These are phyloP conservation scores for Byssothecium circinans DNA, from an alignment of 2,329 filamentous ascomycete species.

Conservation along the genomic window DNA sequence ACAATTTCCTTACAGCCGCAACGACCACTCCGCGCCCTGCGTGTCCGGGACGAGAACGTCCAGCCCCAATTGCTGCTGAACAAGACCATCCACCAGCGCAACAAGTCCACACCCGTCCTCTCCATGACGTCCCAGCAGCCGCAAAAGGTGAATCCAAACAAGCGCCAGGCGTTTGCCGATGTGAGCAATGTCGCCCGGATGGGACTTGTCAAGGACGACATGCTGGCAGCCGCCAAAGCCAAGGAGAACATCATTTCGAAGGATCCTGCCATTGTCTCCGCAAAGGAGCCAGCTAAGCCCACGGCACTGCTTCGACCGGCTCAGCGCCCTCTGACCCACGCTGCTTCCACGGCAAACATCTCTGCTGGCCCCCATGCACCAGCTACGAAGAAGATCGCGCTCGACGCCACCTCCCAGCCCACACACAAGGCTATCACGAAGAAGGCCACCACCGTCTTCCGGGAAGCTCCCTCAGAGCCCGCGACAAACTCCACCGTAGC, in stretches of 20 bases:
- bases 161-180: constrained; percentile 80
- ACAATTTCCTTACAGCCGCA: constrained; percentile 61
- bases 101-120: constrained; percentile 73
- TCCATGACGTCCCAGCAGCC: constrained; percentile 58
- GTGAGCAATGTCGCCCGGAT: constrained; percentile 68
- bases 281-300: constrained; percentile 48
- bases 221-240: constrained; percentile 48
- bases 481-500: constrained; percentile 17
- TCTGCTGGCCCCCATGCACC: constrained; percentile 16
- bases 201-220: constrained; percentile 58
- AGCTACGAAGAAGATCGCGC: constrained; percentile 24
- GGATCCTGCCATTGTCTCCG: constrained; percentile 28
- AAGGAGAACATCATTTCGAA: constrained; percentile 42
- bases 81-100: constrained; percentile 69
- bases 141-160: constrained; percentile 66
- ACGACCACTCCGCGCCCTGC: constrained; percentile 62
- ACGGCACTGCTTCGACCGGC: constrained; percentile 59
- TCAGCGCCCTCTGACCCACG: constrained; percentile 56
- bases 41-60: constrained; percentile 72
- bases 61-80: constrained; percentile 44
- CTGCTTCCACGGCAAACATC: constrained; percentile 23
- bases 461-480: constrained; percentile 45
- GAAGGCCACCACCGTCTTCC: constrained; percentile 58
- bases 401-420: constrained; percentile 39
- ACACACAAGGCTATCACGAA: constrained; percentile 55